Evolutionary conservation across 2,329 filamentous ascomycete genomes (phyloP).

Genomic region (Trichoderma aggressivum): DNA sequence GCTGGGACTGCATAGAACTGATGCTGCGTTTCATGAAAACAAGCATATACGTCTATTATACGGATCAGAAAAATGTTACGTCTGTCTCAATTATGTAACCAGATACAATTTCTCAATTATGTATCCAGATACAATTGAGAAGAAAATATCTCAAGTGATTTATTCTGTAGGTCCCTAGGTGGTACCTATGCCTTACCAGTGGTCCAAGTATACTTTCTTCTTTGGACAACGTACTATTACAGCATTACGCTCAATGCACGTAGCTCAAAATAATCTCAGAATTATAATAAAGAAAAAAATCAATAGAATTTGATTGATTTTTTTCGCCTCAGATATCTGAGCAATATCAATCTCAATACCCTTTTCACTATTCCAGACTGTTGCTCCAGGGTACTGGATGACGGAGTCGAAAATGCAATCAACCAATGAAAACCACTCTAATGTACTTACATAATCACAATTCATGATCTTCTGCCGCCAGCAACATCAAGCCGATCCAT

Average conservation of each 20-base stretch:
- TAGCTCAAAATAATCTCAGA: background rate
- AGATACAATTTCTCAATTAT: background rate
- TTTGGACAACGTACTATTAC: background rate
- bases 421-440: background rate
- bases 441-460: conserved; percentile 21
- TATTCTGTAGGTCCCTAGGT: too few relatives aligned
- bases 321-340: background rate
- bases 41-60: background rate
- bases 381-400: conserved; percentile 3
- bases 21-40: background rate
- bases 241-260: background rate
- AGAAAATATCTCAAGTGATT: too few relatives aligned
- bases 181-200: too few relatives aligned
- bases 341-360: background rate
- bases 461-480: conserved; percentile 17
- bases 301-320: background rate
- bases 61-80: background rate
- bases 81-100: background rate
- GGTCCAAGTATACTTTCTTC: background rate
- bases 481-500: conserved; percentile 27
- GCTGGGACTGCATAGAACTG: background rate
- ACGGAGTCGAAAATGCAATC: background rate
- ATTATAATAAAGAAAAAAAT: background rate
- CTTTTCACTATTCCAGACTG: too few relatives aligned
- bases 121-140: too few relatives aligned